Conservation (phyloP, 768 basidiomycete species). For the Thelephora ganbajun region DNA sequence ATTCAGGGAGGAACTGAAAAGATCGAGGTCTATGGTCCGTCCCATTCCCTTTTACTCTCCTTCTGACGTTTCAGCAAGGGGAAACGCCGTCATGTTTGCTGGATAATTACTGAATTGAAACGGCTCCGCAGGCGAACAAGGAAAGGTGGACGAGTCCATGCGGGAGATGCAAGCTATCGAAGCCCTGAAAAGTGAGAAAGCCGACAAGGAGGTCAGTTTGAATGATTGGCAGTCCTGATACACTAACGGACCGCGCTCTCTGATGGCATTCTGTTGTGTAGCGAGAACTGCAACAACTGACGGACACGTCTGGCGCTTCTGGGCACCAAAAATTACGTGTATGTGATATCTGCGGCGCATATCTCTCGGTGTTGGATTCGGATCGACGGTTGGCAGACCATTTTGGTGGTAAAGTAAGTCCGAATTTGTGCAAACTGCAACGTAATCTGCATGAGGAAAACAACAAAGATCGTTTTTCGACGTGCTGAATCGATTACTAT, state of each 20-base stretch:
- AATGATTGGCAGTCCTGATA: neutral
- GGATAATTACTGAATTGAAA: slow-evolving; percentile 2
- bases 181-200: slow-evolving; percentile 90
- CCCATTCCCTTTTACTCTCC: slow-evolving; percentile 2
- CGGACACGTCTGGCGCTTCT: slow-evolving; percentile 95
- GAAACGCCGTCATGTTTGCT: neutral
- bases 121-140: slow-evolving; percentile 65
- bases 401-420: slow-evolving; percentile 93
- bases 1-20: slow-evolving; percentile 98
- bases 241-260: neutral
- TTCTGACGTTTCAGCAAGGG: too few relatives aligned
- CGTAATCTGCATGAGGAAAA: slow-evolving; percentile 6
- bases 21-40: slow-evolving; percentile 81
- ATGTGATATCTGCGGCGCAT: slow-evolving; percentile 99
- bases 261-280: slow-evolving; percentile 16
- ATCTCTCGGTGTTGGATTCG: slow-evolving; percentile 93
- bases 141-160: slow-evolving; percentile 99
- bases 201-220: slow-evolving; percentile 75
- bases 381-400: slow-evolving; percentile 98
- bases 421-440: neutral
- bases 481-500: neutral
- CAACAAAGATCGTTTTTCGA: slow-evolving; percentile 3
- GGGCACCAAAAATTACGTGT: slow-evolving; percentile 99
- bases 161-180: slow-evolving; percentile 95
- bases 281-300: slow-evolving; percentile 91